Conservation (phyloP, 768 basidiomycete species). For the Rhizopogon rudus region DNA sequence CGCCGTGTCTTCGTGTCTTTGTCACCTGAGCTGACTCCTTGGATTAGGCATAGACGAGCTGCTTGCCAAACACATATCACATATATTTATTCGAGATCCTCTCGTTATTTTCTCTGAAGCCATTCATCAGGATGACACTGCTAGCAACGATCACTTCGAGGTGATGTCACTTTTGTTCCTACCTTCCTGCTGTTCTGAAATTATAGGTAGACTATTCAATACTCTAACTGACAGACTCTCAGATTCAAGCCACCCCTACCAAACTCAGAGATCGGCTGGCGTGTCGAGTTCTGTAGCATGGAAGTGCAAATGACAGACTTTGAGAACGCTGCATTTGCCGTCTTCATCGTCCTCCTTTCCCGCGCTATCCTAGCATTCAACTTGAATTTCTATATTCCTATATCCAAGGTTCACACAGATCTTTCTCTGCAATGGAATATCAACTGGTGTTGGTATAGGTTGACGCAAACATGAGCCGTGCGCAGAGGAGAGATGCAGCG, state of each 20-base stretch:
- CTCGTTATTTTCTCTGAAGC: constrained; percentile 93
- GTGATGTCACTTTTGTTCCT: constrained; percentile 30
- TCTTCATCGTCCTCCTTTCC: constrained; percentile 92
- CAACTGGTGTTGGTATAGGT: constrained; percentile 49
- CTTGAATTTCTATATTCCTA: constrained; percentile 94
- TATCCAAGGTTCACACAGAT: constrained; percentile 68
- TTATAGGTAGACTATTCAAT: constrained; percentile 81
- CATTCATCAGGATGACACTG: constrained; percentile 83
- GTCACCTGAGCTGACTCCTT: neutral
- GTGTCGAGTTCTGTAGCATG: constrained; percentile 98
- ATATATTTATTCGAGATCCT: constrained; percentile 97
- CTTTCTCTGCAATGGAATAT: neutral
- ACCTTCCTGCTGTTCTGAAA: neutral
- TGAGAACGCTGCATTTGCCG: constrained; percentile 95
- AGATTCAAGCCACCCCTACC: constrained; percentile 98
- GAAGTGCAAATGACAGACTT: constrained; percentile 99
- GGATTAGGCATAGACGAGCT: constrained; percentile 75
- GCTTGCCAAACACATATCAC: constrained; percentile 87
- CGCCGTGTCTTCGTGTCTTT: neutral
- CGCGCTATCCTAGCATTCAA: constrained; percentile 89
- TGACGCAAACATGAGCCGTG: constrained; percentile 92
- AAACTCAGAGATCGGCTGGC: constrained; percentile 91
- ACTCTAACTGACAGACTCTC: constrained; percentile 99
- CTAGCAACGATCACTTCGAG: constrained; percentile 94
- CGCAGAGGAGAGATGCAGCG: constrained; percentile 80